Evolutionary conservation across 192 early-diverging fungal genomes (phyloP).

Genomic region (Coemansia sp.): DNA sequence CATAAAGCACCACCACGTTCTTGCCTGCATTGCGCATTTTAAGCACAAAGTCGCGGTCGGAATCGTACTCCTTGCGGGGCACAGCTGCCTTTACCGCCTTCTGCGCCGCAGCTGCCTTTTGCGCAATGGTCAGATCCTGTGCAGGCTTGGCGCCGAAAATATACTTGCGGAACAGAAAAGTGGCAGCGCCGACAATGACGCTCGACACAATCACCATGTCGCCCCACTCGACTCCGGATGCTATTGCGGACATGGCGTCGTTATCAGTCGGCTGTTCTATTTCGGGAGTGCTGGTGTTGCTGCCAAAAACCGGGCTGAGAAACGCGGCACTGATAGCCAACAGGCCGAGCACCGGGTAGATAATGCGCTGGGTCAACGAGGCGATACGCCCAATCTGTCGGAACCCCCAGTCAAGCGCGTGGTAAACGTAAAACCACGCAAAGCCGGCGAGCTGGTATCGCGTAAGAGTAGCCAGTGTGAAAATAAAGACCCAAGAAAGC

Average conservation of each 20-base stretch:
- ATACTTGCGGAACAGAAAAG: conserved; percentile 52
- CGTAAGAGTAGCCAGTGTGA: conserved; percentile 33
- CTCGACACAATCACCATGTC: conserved; percentile 53
- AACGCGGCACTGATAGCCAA: conserved; percentile 10
- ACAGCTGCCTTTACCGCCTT: conserved; percentile 1
- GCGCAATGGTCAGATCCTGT: conserved; percentile 29
- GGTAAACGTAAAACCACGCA: conserved; percentile 52
- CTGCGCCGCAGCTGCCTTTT: conserved; percentile 23
- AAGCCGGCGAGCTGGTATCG: conserved; percentile 46
- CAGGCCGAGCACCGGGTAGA: conserved; percentile 29
- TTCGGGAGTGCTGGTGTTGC: conserved; percentile 10
- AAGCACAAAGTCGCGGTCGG: conserved; percentile 48
- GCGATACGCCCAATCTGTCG: conserved; percentile 26
- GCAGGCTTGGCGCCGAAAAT: conserved; percentile 34
- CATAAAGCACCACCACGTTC: conserved; percentile 87
- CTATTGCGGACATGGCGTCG: conserved; percentile 10
- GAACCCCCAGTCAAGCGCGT: conserved; percentile 45
- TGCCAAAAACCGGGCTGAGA: conserved; percentile 8
- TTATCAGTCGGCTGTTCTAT: neutral
- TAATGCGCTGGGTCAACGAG: conserved; percentile 16
- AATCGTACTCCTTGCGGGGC: conserved; percentile 23
- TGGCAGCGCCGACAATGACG: conserved; percentile 48
- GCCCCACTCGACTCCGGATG: conserved; percentile 39
- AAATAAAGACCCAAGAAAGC: too few relatives aligned
- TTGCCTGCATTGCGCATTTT: conserved; percentile 60